Percentiles rank a stretch among this genome's conserved stretches.
Evolutionary conservation across 2,329 filamentous ascomycete species (phyloP).

Genomic region (Phialocephala subalpina): DNA sequence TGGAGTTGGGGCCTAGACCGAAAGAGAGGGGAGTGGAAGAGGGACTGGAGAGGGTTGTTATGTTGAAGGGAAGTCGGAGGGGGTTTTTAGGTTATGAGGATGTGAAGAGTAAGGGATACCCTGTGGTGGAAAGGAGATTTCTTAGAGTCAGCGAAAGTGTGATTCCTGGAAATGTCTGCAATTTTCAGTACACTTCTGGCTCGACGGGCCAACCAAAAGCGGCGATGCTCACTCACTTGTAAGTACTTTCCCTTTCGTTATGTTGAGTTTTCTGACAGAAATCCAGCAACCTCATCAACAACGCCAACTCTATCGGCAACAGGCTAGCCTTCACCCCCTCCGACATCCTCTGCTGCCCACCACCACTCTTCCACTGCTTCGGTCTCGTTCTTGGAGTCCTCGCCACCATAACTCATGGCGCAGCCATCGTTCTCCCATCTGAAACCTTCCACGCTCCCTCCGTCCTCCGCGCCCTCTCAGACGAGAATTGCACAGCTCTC

Average conservation of each 20-base stretch:
- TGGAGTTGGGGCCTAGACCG: too few species aligned
- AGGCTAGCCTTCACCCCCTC: constrained; percentile 63
- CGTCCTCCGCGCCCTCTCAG: constrained; percentile 70
- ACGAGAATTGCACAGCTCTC: constrained; percentile 75
- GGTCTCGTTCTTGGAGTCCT: constrained; percentile 79
- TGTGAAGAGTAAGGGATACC: too few species aligned
- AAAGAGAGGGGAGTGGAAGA: too few species aligned
- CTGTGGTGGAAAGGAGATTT: too few species aligned
- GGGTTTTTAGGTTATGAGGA: too few species aligned
- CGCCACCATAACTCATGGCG: constrained; percentile 76
- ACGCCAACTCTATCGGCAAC: constrained; percentile 34
- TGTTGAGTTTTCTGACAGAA: neutral
- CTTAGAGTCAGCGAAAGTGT: too few species aligned
- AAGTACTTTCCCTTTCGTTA: constrained; percentile 8
- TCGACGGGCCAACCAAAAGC: constrained; percentile 78
- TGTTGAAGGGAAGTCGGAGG: too few species aligned
- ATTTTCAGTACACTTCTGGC: constrained; percentile 53
- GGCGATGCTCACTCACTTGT: constrained; percentile 69
- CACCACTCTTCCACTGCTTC: constrained; percentile 87
- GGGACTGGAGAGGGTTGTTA: too few species aligned
- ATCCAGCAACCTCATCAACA: constrained; percentile 39
- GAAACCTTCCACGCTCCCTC: constrained; percentile 76
- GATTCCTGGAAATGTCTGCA: too few species aligned
- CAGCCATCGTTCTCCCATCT: constrained; percentile 78
- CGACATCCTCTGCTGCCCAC: constrained; percentile 81